Evolutionary conservation across 164 flowering plant genomes (phyloP), one percentile per base, ranked within the genome.

Genomic region (Nelumbo lutea): DNA sequence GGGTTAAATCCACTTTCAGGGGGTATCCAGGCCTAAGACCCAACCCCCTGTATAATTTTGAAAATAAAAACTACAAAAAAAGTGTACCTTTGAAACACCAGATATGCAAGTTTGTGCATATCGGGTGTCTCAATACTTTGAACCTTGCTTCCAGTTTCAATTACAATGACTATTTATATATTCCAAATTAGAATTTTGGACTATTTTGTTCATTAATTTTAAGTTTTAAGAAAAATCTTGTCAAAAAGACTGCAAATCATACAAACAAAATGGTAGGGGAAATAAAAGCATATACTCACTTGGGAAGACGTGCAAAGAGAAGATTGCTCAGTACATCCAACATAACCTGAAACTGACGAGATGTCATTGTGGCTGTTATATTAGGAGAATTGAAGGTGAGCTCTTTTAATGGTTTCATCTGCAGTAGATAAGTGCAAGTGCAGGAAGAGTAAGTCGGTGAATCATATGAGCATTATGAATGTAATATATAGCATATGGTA

Each of bases 281-380:
- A 67, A 72, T 57, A 65, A 71, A 68, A 27, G 40, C 42, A 64
- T n/a, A 62, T 70, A 43, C 90, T 87, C 74, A 90, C 97, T 89
- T 90, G 77, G 97, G 92, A 73, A 83, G 90, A 58, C 94, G 84
- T 44, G 94, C 89, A 75, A 89, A 88, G 70, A 90, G 94, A 76
- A 90, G 97, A 77, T 87, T 90, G 71, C 82, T 89, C 79, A 90
- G 73, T 63, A 90, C 87, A 83, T 87, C 97, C 71, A 87, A 80
- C 97, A 90, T 90, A 75, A 90, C 97, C 72, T 89, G 94, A 74
- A 89, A 90, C 79, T 90, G 97, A 62, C 97, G 94, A 47, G 97
- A 90, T 27, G 97, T 89, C 97, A 90, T 90, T 68, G 94, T 80
- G 65, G 97, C 94, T 1, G 84, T 80, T 65, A 90, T 88, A 82